phyloP scores from a whole-genome alignment of 1,139 yeast species.

The Diutina sp. region DNA sequence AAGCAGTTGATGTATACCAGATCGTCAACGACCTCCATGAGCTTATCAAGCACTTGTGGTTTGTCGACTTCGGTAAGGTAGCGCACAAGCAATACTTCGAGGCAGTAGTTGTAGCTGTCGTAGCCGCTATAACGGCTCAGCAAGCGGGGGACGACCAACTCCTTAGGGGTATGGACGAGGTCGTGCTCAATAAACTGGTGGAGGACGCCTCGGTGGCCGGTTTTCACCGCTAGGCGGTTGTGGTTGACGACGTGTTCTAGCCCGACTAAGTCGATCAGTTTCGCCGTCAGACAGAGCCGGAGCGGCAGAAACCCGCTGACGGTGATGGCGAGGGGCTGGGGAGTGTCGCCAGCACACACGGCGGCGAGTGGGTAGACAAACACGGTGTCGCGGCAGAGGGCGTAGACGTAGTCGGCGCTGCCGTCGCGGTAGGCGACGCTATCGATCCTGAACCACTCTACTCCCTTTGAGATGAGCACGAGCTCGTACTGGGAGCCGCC shows the following conservation, averaged over 20 bases:
- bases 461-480: neutral
- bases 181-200: conserved; percentile 28
- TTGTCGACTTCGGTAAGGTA: conserved; percentile 14
- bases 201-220: conserved; percentile 14
- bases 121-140: conserved; percentile 15
- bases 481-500: neutral
- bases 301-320: neutral
- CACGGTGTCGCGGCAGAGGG: conserved; percentile 9
- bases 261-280: neutral
- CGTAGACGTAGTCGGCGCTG: conserved; percentile 18
- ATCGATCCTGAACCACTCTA: conserved; percentile 2
- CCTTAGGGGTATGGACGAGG: conserved; percentile 12
- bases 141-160: conserved; percentile 9
- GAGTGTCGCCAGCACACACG: neutral
- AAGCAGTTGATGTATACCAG: conserved; percentile 28
- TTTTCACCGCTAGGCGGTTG: neutral
- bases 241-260: neutral
- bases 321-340: neutral
- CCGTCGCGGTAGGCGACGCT: conserved; percentile 4
- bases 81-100: conserved; percentile 26
- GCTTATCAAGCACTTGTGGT: conserved; percentile 9
- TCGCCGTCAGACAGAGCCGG: neutral
- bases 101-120: conserved; percentile 23
- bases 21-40: conserved; percentile 22
- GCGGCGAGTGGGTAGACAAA: neutral